Percentiles rank a stretch among this genome's conserved stretches.
Conservation (phyloP, 2,329 filamentous ascomycete species). For the Aureobasidium uvarum region DNA sequence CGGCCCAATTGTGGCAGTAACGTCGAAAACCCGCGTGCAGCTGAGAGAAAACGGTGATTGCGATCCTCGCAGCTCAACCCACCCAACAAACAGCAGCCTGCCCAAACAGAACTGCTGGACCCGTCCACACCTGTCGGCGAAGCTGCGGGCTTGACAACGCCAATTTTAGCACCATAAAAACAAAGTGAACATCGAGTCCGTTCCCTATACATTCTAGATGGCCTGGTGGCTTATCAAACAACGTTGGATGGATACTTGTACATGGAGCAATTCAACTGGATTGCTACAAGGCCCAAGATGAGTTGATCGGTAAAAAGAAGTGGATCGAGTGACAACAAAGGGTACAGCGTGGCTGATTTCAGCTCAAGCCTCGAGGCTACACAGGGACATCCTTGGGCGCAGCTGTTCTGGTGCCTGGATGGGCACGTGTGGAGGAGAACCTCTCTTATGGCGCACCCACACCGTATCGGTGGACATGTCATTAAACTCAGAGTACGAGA, state of each 20-base stretch:
- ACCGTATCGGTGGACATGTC: background rate
- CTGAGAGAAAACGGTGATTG: slow-evolving; percentile 6
- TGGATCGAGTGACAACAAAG: background rate
- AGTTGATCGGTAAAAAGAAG: background rate
- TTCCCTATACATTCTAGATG: background rate
- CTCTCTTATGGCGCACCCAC: background rate
- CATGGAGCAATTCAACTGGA: background rate
- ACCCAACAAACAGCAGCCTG: background rate
- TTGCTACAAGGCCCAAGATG: background rate
- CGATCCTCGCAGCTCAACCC: background rate
- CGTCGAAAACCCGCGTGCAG: background rate
- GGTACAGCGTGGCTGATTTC: background rate
- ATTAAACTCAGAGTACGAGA: slow-evolving; percentile 1
- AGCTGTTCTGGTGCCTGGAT: background rate
- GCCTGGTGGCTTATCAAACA: background rate
- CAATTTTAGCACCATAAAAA: slow-evolving; percentile 4
- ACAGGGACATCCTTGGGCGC: background rate
- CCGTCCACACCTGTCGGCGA: background rate
- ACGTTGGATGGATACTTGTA: background rate
- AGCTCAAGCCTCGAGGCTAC: background rate
- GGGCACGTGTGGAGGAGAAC: slow-evolving; percentile 1
- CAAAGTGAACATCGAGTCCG: background rate
- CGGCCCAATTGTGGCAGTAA: slow-evolving; percentile 12
- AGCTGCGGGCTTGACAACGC: background rate
- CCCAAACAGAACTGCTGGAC: background rate